Evolutionary conservation across 108 stramenopile species (phyloP).

Genomic region (Conticribra guillardii): DNA sequence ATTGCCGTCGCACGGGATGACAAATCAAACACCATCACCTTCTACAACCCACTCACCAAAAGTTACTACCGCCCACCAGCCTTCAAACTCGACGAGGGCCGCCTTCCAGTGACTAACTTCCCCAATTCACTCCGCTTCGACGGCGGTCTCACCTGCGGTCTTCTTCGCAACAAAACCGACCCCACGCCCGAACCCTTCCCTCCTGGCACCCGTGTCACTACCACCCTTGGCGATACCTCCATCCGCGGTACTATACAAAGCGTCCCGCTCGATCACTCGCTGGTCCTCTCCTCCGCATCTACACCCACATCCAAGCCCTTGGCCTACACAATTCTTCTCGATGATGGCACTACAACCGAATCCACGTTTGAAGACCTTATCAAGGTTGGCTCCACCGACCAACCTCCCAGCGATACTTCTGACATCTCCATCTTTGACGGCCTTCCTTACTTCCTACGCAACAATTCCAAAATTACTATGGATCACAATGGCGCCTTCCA

Average conservation of each 20-base stretch:
- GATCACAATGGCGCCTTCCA: no score
- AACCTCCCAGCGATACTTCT: not conserved
- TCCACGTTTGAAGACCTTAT: not conserved
- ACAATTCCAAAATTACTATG: no score
- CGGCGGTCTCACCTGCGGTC: no score
- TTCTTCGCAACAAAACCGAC: not conserved
- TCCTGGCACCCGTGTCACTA: constrained; percentile 17
- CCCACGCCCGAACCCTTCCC: no score
- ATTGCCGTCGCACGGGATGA: no score
- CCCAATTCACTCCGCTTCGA: no score
- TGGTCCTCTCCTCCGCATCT: no score
- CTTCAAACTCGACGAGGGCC: constrained; percentile 15
- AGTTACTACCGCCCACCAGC: constrained; percentile 1
- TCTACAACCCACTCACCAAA: constrained; percentile 11
- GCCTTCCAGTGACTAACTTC: constrained; percentile 3
- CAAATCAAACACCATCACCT: constrained; percentile 9
- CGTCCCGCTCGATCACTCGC: constrained; percentile 4
- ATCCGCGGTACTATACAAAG: constrained; percentile 4
- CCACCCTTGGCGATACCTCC: not conserved
- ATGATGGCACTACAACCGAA: not conserved
- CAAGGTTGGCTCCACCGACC: not conserved
- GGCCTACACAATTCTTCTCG: not conserved
- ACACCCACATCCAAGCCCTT: not conserved
- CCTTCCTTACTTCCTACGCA: constrained; percentile 10
- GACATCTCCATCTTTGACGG: not conserved